phyloP scores from a whole-genome alignment of 352 stramenopile genomes.

The Phytophthora brassicae region DNA sequence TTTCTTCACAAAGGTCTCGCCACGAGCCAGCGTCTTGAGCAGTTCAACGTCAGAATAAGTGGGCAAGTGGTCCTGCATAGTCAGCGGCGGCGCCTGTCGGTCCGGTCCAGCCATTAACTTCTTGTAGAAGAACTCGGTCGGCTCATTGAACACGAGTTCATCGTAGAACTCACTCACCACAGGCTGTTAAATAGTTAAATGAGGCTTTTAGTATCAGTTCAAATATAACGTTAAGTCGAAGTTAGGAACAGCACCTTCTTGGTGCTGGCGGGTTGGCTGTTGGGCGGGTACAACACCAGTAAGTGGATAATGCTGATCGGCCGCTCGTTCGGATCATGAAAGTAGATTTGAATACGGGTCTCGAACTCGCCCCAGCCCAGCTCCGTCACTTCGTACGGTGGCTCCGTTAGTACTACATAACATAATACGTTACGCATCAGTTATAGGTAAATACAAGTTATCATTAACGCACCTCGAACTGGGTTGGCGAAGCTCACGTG shows the following conservation, averaged over 20 bases:
- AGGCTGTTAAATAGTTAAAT: constrained; percentile 71
- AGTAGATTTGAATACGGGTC: constrained; percentile 95
- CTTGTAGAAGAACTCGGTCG: constrained; percentile 95
- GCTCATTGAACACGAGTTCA: constrained; percentile 98
- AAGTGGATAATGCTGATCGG: constrained; percentile 91
- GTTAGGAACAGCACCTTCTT: constrained; percentile 61
- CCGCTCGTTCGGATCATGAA: constrained; percentile 93
- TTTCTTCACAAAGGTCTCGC: constrained; percentile 79
- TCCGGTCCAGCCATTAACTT: constrained; percentile 82
- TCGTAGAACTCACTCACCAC: constrained; percentile 97
- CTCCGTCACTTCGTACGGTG: constrained; percentile 96
- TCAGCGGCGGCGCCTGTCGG: constrained; percentile 58
- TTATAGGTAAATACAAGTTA: constrained; percentile 4
- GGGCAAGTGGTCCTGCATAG: constrained; percentile 84
- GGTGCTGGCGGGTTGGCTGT: constrained; percentile 85
- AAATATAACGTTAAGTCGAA: constrained; percentile 1
- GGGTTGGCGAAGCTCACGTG: constrained; percentile 96
- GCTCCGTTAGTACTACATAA: constrained; percentile 88
- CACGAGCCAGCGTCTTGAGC: constrained; percentile 81
- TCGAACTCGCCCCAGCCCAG: constrained; percentile 98
- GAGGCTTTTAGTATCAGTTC: constrained; percentile 2
- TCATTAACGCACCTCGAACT: constrained; percentile 58
- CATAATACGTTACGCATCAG: constrained; percentile 2
- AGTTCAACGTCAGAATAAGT: constrained; percentile 90
- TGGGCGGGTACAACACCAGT: constrained; percentile 81